A percentile compares a stretch with the other conserved stretches of the same genome.
These are phyloP conservation scores for Achlya hypogyna DNA, from an alignment of 352 stramenopile genomes.

Conservation along the genomic window DNA sequence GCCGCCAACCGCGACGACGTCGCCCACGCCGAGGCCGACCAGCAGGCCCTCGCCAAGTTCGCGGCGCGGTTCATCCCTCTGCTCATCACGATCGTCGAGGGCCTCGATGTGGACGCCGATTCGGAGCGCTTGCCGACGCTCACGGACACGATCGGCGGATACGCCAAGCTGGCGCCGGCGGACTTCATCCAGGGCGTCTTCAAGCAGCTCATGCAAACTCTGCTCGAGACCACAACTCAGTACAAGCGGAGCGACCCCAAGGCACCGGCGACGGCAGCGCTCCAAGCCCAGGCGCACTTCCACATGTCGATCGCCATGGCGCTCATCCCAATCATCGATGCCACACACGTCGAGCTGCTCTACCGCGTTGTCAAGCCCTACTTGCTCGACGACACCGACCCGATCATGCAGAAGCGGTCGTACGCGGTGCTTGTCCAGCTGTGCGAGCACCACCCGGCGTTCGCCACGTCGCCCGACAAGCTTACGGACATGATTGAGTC, in stretches of 20 bases:
- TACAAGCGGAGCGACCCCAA: slow-evolving; percentile 41
- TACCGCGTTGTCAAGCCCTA: slow-evolving; percentile 87
- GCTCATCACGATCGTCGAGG: slow-evolving; percentile 75
- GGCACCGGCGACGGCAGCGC: slow-evolving; percentile 23
- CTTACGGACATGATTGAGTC: slow-evolving; percentile 89
- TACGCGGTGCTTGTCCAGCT: slow-evolving; percentile 81
- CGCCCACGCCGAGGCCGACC: slow-evolving; percentile 43
- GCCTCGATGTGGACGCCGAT: slow-evolving; percentile 69
- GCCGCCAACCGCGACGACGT: slow-evolving; percentile 37
- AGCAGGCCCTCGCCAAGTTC: slow-evolving; percentile 68
- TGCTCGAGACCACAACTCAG: slow-evolving; percentile 75
- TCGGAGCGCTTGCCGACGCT: slow-evolving; percentile 41
- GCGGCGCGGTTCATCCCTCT: slow-evolving; percentile 75
- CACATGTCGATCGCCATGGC: slow-evolving; percentile 75
- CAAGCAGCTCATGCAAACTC: slow-evolving; percentile 85
- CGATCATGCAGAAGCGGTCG: slow-evolving; percentile 81
- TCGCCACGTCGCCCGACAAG: slow-evolving; percentile 64
- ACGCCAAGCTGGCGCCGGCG: slow-evolving; percentile 62
- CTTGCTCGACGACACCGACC: slow-evolving; percentile 76
- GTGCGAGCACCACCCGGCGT: slow-evolving; percentile 74
- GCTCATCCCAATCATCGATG: slow-evolving; percentile 69
- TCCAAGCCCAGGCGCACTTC: slow-evolving; percentile 55
- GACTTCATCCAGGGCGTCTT: slow-evolving; percentile 61
- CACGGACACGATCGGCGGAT: slow-evolving; percentile 73
- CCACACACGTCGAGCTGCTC: slow-evolving; percentile 59